A percentile compares a stretch with the other conserved stretches of the same genome.
These are phyloP conservation scores for Crepidotus variabilis DNA, from an alignment of 768 basidiomycete species.

Conservation along the genomic window DNA sequence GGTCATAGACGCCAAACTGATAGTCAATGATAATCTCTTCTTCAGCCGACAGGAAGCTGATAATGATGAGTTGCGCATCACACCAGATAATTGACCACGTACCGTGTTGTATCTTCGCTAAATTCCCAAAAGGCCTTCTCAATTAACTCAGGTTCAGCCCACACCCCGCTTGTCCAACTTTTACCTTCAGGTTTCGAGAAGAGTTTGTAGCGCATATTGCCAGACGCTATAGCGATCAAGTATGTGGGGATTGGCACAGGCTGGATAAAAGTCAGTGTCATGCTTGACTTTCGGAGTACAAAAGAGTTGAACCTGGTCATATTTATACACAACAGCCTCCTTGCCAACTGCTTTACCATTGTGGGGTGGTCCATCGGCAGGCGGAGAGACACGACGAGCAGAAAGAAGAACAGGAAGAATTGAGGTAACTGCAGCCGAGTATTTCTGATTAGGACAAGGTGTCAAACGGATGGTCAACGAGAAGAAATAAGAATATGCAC, in stretches of 20 bases:
- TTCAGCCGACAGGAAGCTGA: constrained; percentile 71
- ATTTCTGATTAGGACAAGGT: constrained; percentile 47
- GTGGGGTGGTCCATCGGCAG: constrained; percentile 64
- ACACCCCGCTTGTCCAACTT: constrained; percentile 80
- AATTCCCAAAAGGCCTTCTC: constrained; percentile 86
- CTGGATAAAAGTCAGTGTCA: constrained; percentile 31
- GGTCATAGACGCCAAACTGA: constrained; percentile 83
- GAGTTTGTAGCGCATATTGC: constrained; percentile 71
- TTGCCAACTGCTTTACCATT: constrained; percentile 71
- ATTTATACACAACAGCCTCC: constrained; percentile 71
- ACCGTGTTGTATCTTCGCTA: constrained; percentile 79
- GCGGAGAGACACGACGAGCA: constrained; percentile 76
- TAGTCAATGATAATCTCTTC: constrained; percentile 77
- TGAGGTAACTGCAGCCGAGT: constrained; percentile 72
- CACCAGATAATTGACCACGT: not conserved
- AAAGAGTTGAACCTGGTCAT: constrained; percentile 58
- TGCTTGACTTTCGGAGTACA: not conserved
- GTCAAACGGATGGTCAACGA: not conserved
- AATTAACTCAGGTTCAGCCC: constrained; percentile 86
- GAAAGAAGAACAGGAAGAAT: constrained; percentile 86
- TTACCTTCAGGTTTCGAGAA: constrained; percentile 60
- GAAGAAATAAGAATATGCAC: constrained; percentile 40
- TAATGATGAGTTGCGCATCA: too few species aligned
- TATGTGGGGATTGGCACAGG: constrained; percentile 86
- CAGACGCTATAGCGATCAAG: constrained; percentile 87